A percentile compares a stretch with the other conserved stretches of the same genome.
Evolutionary conservation across 495 filamentous ascomycete species (phyloP).

Genomic region (Articulospora tetracladia): DNA sequence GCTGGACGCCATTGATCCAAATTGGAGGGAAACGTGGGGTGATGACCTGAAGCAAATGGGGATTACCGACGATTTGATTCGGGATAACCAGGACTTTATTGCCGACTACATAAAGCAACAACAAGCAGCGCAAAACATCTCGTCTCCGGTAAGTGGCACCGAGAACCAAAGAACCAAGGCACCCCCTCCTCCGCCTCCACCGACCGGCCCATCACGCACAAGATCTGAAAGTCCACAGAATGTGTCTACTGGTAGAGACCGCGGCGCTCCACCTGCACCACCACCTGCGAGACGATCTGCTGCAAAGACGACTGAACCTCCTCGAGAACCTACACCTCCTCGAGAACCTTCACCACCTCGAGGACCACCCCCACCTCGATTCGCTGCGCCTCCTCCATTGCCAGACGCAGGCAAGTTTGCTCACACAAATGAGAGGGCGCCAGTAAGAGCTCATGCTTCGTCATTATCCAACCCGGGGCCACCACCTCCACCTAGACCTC

Average conservation of each 20-base stretch:
- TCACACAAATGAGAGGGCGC: slow-evolving; percentile 46
- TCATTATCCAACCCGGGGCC: slow-evolving; percentile 65
- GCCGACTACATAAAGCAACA: slow-evolving; percentile 83
- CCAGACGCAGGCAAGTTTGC: slow-evolving; percentile 82
- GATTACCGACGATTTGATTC: slow-evolving; percentile 88
- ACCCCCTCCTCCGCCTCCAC: slow-evolving; percentile 57
- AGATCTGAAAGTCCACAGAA: slow-evolving; percentile 25
- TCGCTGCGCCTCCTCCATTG: slow-evolving; percentile 79
- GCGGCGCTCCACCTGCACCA: slow-evolving; percentile 76
- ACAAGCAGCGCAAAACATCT: slow-evolving; percentile 47
- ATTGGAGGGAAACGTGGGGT: slow-evolving; percentile 77
- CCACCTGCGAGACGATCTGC: slow-evolving; percentile 67
- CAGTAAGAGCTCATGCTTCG: slow-evolving; percentile 50
- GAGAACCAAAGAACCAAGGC: slow-evolving; percentile 47
- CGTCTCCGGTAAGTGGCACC: slow-evolving; percentile 28
- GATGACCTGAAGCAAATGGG: slow-evolving; percentile 79
- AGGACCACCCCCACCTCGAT: slow-evolving; percentile 54
- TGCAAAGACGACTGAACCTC: slow-evolving; percentile 33
- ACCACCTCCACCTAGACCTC: slow-evolving; percentile 80
- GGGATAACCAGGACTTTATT: slow-evolving; percentile 92
- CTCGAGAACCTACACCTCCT: slow-evolving; percentile 50
- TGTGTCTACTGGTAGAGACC: slow-evolving; percentile 18
- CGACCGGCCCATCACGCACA: slow-evolving; percentile 38
- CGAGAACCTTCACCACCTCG: slow-evolving; percentile 53
- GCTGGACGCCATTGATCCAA: slow-evolving; percentile 78